Conservation (phyloP, 2,329 filamentous ascomycete genomes). For the Diplodia intermedia region DNA sequence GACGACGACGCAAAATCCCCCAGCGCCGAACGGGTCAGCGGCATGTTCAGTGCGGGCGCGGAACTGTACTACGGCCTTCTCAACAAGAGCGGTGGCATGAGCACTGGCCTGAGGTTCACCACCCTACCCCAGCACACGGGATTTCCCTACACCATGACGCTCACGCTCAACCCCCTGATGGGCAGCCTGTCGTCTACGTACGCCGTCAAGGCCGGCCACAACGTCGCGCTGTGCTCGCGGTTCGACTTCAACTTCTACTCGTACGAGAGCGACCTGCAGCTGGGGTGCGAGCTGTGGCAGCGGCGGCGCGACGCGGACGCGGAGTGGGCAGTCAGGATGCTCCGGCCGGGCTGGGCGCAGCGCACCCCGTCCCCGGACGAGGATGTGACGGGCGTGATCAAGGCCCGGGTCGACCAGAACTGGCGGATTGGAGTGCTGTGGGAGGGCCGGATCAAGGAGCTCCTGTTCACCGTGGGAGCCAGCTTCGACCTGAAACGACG, state of each 20-base stretch:
- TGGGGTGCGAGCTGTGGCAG: conserved; percentile 93
- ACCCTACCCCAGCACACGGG: conserved; percentile 81
- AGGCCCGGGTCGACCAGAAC: conserved; percentile 87
- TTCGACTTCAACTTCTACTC: conserved; percentile 99
- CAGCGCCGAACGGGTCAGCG: conserved; percentile 68
- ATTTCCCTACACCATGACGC: conserved; percentile 89
- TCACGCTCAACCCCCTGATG: conserved; percentile 93
- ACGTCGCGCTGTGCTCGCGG: conserved; percentile 83
- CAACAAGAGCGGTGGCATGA: conserved; percentile 93
- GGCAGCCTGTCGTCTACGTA: conserved; percentile 92
- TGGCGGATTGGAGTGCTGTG: conserved; percentile 85
- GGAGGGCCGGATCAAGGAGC: conserved; percentile 91
- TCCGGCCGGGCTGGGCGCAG: conserved; percentile 42
- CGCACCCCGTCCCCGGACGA: conserved; percentile 59
- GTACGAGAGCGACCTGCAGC: conserved; percentile 91
- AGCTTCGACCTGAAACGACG: conserved; percentile 79
- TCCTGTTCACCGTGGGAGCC: conserved; percentile 89
- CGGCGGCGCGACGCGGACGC: conserved; percentile 47
- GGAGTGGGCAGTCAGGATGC: conserved; percentile 25
- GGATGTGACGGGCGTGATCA: conserved; percentile 83
- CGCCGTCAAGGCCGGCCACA: conserved; percentile 82
- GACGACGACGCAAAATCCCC: conserved; percentile 36
- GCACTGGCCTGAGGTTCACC: conserved; percentile 85
- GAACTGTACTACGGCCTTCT: conserved; percentile 95
- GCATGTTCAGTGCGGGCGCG: conserved; percentile 86